phyloP scores from a whole-genome alignment of 2,329 filamentous ascomycete genomes.

The Aspergillus thermomutatus region DNA sequence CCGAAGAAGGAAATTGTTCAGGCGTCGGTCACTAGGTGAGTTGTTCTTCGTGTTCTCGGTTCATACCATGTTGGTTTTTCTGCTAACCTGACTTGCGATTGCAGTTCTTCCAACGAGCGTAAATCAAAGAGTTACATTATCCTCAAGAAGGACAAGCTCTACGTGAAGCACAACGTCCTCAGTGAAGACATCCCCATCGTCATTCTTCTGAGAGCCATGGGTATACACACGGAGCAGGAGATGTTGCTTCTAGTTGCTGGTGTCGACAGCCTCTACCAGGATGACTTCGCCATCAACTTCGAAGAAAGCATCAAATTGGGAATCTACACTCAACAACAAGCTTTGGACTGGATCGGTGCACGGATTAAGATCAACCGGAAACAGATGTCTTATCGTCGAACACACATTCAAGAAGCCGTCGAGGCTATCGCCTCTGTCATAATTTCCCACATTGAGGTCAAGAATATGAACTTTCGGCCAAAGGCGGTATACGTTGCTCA shows the following conservation, averaged over 20 bases:
- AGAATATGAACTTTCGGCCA: slow-evolving; percentile 90
- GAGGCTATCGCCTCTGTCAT: slow-evolving; percentile 91
- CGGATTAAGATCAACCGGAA: slow-evolving; percentile 82
- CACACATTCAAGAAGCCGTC: slow-evolving; percentile 84
- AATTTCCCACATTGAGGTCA: slow-evolving; percentile 89
- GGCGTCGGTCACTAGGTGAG: slow-evolving; percentile 77
- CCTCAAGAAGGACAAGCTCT: slow-evolving; percentile 87
- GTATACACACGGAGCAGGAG: slow-evolving; percentile 90
- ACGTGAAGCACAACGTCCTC: slow-evolving; percentile 87
- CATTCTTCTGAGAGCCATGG: slow-evolving; percentile 87
- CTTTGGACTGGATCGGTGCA: slow-evolving; percentile 84
- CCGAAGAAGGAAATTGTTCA: slow-evolving; percentile 90
- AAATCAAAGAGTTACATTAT: slow-evolving; percentile 98
- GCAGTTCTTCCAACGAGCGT: slow-evolving; percentile 90
- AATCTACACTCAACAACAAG: slow-evolving; percentile 91
- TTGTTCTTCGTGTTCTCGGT: background rate
- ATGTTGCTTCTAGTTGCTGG: slow-evolving; percentile 90
- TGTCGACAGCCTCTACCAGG: slow-evolving; percentile 82
- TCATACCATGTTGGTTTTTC: background rate
- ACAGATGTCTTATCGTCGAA: slow-evolving; percentile 62
- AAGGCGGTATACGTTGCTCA: slow-evolving; percentile 95
- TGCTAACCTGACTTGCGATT: slow-evolving; percentile 12
- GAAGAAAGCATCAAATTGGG: slow-evolving; percentile 82
- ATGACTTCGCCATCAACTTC: slow-evolving; percentile 93
- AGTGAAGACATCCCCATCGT: slow-evolving; percentile 94